Conservation (phyloP, 768 basidiomycete species). For the Panellus pusillus region DNA sequence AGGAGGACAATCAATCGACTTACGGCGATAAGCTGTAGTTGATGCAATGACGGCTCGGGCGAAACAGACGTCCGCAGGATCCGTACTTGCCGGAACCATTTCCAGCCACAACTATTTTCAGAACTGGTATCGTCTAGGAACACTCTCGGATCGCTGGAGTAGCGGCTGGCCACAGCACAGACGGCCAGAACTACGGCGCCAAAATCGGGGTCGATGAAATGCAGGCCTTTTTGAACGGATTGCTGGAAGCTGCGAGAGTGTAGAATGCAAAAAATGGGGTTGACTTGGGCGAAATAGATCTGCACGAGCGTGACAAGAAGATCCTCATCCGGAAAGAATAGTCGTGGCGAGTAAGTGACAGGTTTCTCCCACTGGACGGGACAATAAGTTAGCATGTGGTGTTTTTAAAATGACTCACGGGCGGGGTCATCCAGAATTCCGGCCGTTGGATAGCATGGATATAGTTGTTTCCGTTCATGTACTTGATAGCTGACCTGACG, state of each 20-base stretch:
- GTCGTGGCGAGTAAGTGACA: conserved; percentile 24
- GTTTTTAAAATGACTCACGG: conserved; percentile 1
- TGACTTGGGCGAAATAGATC: conserved; percentile 57
- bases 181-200: conserved; percentile 59
- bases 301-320: conserved; percentile 51
- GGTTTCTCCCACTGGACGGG: conserved; percentile 36
- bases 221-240: conserved; percentile 44
- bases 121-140: conserved; percentile 32
- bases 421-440: conserved; percentile 17
- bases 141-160: conserved; percentile 47
- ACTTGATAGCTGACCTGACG: conserved; percentile 1
- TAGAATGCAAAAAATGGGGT: conserved; percentile 56
- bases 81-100: conserved; percentile 61
- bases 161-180: conserved; percentile 64
- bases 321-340: conserved; percentile 46
- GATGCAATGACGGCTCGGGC: background rate
- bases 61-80: conserved; percentile 23
- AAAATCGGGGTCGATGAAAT: conserved; percentile 52
- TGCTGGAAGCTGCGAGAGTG: conserved; percentile 65
- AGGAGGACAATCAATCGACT: background rate
- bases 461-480: background rate
- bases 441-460: conserved; percentile 8
- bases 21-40: background rate
- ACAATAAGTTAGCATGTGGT: background rate
- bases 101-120: conserved; percentile 54